Conservation (phyloP, 2,329 filamentous ascomycete genomes). For the Fusarium burgessii region DNA sequence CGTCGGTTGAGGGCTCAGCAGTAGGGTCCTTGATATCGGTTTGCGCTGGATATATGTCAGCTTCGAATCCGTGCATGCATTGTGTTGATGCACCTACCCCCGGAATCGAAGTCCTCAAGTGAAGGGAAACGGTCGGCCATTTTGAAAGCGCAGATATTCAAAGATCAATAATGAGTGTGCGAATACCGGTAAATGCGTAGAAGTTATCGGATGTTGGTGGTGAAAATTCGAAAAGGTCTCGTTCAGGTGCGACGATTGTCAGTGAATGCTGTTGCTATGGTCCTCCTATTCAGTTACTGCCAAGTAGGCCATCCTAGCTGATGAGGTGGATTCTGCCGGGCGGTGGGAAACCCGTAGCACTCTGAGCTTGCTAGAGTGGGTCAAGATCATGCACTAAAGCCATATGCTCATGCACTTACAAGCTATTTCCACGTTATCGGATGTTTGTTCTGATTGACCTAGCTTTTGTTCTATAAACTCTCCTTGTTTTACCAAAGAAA, state of each 20-base stretch:
- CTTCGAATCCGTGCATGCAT: constrained; percentile 14
- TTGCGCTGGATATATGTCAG: constrained; percentile 66
- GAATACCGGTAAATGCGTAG: constrained; percentile 1
- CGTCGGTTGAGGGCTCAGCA: constrained; percentile 73
- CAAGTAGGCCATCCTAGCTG: constrained; percentile 45
- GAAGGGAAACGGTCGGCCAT: constrained; percentile 87
- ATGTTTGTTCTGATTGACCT: constrained; percentile 41
- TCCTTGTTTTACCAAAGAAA: constrained; percentile 42
- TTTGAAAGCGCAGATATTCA: constrained; percentile 36
- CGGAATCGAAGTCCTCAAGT: constrained; percentile 80
- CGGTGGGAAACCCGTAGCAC: constrained; percentile 44
- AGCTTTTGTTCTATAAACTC: constrained; percentile 41
- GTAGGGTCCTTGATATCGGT: constrained; percentile 71
- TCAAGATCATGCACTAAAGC: constrained; percentile 38
- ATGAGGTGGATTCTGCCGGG: constrained; percentile 53
- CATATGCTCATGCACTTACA: constrained; percentile 43
- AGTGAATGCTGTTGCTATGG: constrained; percentile 37
- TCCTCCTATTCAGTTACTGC: constrained; percentile 47
- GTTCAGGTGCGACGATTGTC: constrained; percentile 28
- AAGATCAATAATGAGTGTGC: constrained; percentile 3
- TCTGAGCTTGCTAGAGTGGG: constrained; percentile 23
- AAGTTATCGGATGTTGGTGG: not conserved
- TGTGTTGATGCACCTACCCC: constrained; percentile 59
- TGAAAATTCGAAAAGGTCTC: constrained; percentile 9
- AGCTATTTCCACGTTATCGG: constrained; percentile 35